Base-by-base conservation (phyloP, 306 rosid genomes). In the Senna siamea region DNA sequence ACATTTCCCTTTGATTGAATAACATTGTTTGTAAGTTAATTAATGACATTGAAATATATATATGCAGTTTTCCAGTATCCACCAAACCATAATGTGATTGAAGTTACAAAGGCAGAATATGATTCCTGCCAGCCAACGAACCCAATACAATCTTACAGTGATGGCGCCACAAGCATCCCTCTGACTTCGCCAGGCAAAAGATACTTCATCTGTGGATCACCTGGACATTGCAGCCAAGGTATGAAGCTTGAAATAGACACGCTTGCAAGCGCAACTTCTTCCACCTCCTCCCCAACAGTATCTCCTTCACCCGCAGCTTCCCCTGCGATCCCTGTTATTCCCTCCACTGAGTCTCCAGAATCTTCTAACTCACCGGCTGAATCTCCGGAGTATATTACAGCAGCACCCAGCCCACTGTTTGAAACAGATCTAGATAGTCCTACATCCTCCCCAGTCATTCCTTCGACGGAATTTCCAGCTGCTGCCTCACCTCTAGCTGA, bases 161-260 rank as follows among this genome's bases (percentile, higher is more conserved):
- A 73, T 57, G 96, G 98, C 1, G 70, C 77, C 81, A 85, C 96
- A 41, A 79, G 73, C 47, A 77, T 94, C 60, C 72, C 90, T 67
- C 96, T 94, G 43, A 57, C 81, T 47, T 73, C 94, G 56, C 77
- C 86, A 37, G 95, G 93, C n/a, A 89, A 88, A 72, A 87, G 94
- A 74, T 85, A 86, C 83, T 94, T 89, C 91, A 86, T 89, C 66
- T 94, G 98, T 84, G 97, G 94, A 35, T 41, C 80, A 32, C 0
- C 15, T 0, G 96, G 94, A 51, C 98, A 94, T 78, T 94, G 98
- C 73, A 48, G 43, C 79, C 62, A 64, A 61, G 98, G 97, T 74
- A 91, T 91, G 98, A 91, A 88, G 84, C 60, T 91, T 40, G 84
- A 84, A 75, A 80, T 94, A 17, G 81, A 79, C 80, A 85, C 91